Percentiles rank a stretch among this genome's conserved stretches.
Evolutionary conservation across 2,329 filamentous ascomycete genomes (phyloP).

Genomic region (Alternaria sp.): DNA sequence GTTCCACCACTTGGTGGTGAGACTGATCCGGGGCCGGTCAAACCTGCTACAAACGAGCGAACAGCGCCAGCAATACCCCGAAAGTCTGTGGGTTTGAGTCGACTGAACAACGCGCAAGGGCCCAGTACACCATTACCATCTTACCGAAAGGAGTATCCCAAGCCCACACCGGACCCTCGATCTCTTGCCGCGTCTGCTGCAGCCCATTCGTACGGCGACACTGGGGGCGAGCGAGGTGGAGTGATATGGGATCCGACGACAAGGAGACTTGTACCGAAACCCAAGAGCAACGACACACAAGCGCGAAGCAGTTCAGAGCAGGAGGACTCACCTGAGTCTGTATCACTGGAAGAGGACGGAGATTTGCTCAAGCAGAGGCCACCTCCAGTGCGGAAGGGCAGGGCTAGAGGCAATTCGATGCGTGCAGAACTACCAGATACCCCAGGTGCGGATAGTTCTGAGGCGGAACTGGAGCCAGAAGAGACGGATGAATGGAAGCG

Average conservation of each 20-base stretch:
- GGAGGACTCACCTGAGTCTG: slow-evolving; percentile 24
- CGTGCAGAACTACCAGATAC: slow-evolving; percentile 42
- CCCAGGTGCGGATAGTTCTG: slow-evolving; percentile 36
- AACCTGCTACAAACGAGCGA: slow-evolving; percentile 9
- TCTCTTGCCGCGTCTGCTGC: slow-evolving; percentile 40
- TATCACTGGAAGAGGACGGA: slow-evolving; percentile 29
- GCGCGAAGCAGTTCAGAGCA: slow-evolving; percentile 25
- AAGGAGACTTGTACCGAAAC: slow-evolving; percentile 15
- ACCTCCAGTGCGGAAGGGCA: slow-evolving; percentile 35
- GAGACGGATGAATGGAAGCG: slow-evolving; percentile 48
- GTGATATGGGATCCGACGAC: slow-evolving; percentile 19
- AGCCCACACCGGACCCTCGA: slow-evolving; percentile 26
- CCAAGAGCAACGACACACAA: slow-evolving; percentile 22
- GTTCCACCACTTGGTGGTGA: slow-evolving; percentile 19
- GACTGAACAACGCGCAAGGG: slow-evolving; percentile 10
- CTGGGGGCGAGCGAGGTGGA: slow-evolving; percentile 22
- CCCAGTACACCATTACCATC: slow-evolving; percentile 38
- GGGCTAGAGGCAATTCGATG: slow-evolving; percentile 37
- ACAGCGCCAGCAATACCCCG: slow-evolving; percentile 25
- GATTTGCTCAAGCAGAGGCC: slow-evolving; percentile 24
- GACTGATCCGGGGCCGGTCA: slow-evolving; percentile 21
- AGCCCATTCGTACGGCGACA: slow-evolving; percentile 38
- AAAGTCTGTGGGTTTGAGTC: slow-evolving; percentile 27
- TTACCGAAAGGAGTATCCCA: slow-evolving; percentile 60
- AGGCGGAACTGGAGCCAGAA: slow-evolving; percentile 27